Evolutionary conservation across 768 basidiomycete genomes (phyloP).

Genomic region (Rickenella mellea): DNA sequence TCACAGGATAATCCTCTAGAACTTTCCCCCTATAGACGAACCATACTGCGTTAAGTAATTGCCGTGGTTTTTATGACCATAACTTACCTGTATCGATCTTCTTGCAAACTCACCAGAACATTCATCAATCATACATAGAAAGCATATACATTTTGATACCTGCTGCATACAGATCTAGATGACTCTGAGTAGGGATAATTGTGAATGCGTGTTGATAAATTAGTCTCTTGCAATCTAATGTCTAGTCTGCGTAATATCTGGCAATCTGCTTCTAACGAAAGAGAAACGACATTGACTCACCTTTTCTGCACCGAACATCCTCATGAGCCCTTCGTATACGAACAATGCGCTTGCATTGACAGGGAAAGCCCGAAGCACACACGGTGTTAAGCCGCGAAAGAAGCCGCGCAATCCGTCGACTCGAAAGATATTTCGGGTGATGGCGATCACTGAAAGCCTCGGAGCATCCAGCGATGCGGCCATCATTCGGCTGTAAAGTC

Average conservation of each 20-base stretch:
- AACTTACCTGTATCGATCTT: too few relatives aligned
- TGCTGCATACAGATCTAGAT: too few relatives aligned
- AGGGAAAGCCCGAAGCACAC: slow-evolving; percentile 65
- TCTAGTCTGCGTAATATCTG: slow-evolving; percentile 30
- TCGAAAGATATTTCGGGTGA: slow-evolving; percentile 43
- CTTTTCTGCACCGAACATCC: slow-evolving; percentile 56
- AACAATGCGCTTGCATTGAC: slow-evolving; percentile 72
- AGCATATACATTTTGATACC: too few relatives aligned
- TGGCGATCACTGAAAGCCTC: slow-evolving; percentile 37
- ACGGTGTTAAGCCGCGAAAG: slow-evolving; percentile 59
- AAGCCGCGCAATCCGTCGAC: slow-evolving; percentile 47
- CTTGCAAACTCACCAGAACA: too few relatives aligned
- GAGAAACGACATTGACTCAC: slow-evolving; percentile 22
- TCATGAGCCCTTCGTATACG: slow-evolving; percentile 71
- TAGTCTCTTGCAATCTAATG: too few relatives aligned
- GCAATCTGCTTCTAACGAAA: neutral
- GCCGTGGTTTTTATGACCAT: too few relatives aligned
- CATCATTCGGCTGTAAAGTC: slow-evolving; percentile 50
- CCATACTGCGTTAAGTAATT: too few relatives aligned
- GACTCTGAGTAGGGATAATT: too few relatives aligned
- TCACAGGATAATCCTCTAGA: too few relatives aligned
- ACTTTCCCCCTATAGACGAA: too few relatives aligned
- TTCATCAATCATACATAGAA: too few relatives aligned
- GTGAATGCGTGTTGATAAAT: too few relatives aligned
- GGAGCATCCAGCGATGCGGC: slow-evolving; percentile 29